Percentiles rank a stretch among this genome's conserved stretches.
phyloP scores from a whole-genome alignment of 306 rosid genomes.

The Datisca glomerata region DNA sequence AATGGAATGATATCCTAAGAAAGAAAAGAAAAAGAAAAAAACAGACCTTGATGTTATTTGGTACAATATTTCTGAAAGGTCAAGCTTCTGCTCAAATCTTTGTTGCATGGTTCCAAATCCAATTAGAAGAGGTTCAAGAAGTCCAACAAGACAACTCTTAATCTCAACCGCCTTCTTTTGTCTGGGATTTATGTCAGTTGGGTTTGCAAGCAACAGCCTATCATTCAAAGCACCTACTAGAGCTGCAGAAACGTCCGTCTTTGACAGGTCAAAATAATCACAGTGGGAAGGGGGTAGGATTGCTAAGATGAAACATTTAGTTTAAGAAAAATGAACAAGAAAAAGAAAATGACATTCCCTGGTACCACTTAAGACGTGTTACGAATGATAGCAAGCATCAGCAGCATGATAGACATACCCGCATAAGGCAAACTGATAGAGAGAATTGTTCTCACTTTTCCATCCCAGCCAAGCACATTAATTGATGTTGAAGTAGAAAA shows the following conservation, averaged over 20 bases:
- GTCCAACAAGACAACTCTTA: conserved; percentile 97
- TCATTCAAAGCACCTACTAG: conserved; percentile 88
- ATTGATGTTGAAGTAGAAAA: conserved; percentile 87
- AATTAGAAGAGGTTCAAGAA: conserved; percentile 95
- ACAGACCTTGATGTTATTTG: conserved; percentile 93
- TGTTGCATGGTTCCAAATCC: conserved; percentile 98
- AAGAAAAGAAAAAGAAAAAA: conserved; percentile 17
- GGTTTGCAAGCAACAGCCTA: conserved; percentile 70
- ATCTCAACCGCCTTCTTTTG: conserved; percentile 79
- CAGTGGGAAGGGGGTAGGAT: conserved; percentile 4
- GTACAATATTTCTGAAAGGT: conserved; percentile 85
- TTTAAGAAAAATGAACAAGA: neutral
- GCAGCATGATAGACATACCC: conserved; percentile 34
- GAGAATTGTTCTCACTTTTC: conserved; percentile 85
- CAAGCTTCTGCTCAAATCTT: conserved; percentile 89
- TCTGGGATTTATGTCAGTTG: conserved; percentile 77
- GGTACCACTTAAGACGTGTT: neutral
- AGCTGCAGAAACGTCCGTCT: conserved; percentile 40
- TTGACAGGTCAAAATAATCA: conserved; percentile 19
- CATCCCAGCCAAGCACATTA: conserved; percentile 96
- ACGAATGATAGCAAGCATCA: conserved; percentile 12
- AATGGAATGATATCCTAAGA: neutral
- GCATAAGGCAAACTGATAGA: conserved; percentile 71
- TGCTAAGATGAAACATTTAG: neutral
- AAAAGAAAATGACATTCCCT: too few species aligned